Evolutionary conservation across 2,329 filamentous ascomycete species (phyloP).

Genomic region (Penicillium italicum): DNA sequence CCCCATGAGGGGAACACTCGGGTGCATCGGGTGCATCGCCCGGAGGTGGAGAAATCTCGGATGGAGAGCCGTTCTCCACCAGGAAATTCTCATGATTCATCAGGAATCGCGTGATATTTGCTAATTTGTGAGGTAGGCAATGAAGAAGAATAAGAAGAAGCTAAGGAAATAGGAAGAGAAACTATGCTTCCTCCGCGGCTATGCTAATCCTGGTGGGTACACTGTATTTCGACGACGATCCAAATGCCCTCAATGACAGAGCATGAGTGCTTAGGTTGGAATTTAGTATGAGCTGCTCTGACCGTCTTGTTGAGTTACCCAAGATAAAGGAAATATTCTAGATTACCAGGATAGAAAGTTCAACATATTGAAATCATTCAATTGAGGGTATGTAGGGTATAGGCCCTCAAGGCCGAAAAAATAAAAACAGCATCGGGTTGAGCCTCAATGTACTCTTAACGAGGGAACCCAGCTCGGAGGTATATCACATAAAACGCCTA

Average conservation of each 20-base stretch:
- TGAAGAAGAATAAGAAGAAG: no score
- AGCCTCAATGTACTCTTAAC: conserved; percentile 3
- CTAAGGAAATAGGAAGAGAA: neutral
- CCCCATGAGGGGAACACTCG: neutral
- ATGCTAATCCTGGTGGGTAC: neutral
- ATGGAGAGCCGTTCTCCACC: neutral
- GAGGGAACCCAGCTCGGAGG: conserved; percentile 13
- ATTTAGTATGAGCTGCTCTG: neutral
- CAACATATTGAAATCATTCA: neutral
- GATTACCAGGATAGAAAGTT: neutral
- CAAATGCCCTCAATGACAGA: neutral
- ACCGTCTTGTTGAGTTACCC: neutral
- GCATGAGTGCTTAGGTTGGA: neutral
- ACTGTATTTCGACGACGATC: neutral
- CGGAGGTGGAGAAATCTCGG: conserved; percentile 5
- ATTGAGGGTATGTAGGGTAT: conserved; percentile 1
- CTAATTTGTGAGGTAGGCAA: neutral
- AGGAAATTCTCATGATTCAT: neutral
- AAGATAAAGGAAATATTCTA: no score
- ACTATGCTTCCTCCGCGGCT: neutral
- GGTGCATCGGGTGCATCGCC: neutral
- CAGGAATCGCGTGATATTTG: neutral
- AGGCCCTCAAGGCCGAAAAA: neutral
- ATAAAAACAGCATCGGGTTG: neutral
- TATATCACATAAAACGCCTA: conserved; percentile 23